These are phyloP conservation scores for Leucaena leucocephala DNA, from an alignment of 306 rosid genomes.

Conservation along the genomic window DNA sequence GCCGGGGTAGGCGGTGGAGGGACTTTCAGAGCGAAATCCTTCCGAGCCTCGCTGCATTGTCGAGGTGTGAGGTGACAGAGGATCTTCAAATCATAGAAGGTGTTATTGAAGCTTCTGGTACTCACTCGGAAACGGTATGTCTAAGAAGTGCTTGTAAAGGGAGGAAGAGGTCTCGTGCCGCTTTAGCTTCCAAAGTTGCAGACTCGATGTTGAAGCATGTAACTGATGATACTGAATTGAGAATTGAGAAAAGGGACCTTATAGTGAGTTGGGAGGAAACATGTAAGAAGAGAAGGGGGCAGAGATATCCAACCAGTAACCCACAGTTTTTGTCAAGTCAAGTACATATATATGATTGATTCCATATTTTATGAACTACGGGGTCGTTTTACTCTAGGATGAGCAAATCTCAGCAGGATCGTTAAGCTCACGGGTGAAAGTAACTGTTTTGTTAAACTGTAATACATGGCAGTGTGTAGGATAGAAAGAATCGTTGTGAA, in stretches of 20 bases:
- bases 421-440: no score
- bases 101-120: conserved; percentile 56
- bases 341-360: conserved; percentile 15
- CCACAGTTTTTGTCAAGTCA: conserved; percentile 34
- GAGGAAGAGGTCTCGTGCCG: conserved; percentile 44
- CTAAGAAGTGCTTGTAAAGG: conserved; percentile 33
- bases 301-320: conserved; percentile 46
- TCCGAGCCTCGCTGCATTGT: conserved; percentile 71
- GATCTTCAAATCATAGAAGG: conserved; percentile 82
- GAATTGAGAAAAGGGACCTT: conserved; percentile 42
- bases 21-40: conserved; percentile 79
- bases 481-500: conserved; percentile 27
- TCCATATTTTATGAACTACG: conserved; percentile 25
- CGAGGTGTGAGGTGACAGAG: conserved; percentile 79
- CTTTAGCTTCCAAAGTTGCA: conserved; percentile 48
- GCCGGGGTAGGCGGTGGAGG: conserved; percentile 52
- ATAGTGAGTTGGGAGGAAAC: conserved; percentile 54
- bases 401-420: no score
- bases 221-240: conserved; percentile 25
- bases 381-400: conserved; percentile 13
- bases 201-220: conserved; percentile 43
- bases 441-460: conserved; percentile 22
- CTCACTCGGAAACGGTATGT: conserved; percentile 27
- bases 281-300: conserved; percentile 49
- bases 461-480: conserved; percentile 21